These are phyloP conservation scores for Ogataea angusta DNA, from an alignment of 805 yeast genomes.

Conservation along the genomic window DNA sequence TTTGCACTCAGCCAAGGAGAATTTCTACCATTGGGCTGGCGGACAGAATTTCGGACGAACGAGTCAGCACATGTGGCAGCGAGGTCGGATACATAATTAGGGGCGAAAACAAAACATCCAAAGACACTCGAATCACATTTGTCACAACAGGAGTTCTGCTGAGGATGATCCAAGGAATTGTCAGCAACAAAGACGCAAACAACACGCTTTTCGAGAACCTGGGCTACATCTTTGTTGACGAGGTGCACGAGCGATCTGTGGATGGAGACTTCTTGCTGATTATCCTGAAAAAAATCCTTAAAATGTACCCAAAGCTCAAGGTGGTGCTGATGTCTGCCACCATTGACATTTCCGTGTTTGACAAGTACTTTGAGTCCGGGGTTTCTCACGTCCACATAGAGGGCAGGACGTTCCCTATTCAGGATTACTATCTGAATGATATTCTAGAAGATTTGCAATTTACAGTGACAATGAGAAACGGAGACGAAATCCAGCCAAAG, in stretches of 20 bases:
- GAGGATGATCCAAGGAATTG: constrained; percentile 68
- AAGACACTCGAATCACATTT: constrained; percentile 71
- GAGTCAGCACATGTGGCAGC: constrained; percentile 58
- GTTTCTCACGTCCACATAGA: constrained; percentile 73
- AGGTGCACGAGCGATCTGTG: constrained; percentile 94
- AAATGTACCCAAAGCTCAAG: constrained; percentile 51
- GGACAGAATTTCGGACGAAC: constrained; percentile 84
- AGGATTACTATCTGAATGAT: constrained; percentile 69
- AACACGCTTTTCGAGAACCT: constrained; percentile 48
- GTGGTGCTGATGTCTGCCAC: constrained; percentile 93
- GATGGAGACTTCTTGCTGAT: constrained; percentile 85
- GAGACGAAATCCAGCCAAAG: constrained; percentile 49
- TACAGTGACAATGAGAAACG: constrained; percentile 36
- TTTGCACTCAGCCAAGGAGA: constrained; percentile 95
- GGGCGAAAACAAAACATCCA: constrained; percentile 73
- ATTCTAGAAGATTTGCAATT: constrained; percentile 58
- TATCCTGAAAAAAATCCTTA: constrained; percentile 60
- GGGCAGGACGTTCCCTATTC: constrained; percentile 91
- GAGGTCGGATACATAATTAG: constrained; percentile 89
- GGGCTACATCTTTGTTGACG: constrained; percentile 80
- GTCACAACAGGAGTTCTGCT: constrained; percentile 91
- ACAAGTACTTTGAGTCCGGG: constrained; percentile 55
- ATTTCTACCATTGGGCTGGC: constrained; percentile 94
- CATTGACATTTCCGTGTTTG: constrained; percentile 67
- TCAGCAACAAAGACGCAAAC: constrained; percentile 21